Conservation (phyloP, 1,284 basidiomycete species). For the Cryptococcus sp. region DNA sequence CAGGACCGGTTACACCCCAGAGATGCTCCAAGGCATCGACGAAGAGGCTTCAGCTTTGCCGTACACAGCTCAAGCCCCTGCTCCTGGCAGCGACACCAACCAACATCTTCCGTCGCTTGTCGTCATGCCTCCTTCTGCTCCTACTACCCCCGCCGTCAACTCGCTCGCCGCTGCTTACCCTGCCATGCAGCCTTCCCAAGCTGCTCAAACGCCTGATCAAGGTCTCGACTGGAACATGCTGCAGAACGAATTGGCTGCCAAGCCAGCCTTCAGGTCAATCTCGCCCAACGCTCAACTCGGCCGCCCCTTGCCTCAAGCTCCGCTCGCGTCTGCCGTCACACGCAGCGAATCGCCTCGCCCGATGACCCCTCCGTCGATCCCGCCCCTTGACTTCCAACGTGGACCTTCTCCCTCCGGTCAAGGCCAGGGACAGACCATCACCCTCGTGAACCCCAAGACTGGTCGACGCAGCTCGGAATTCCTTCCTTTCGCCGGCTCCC, state of each 20-base stretch:
- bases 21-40: conserved; percentile 9
- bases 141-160: conserved; percentile 31
- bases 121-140: conserved; percentile 35
- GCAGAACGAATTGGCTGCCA: conserved; percentile 30
- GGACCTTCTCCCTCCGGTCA: conserved; percentile 61
- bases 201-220: conserved; percentile 18
- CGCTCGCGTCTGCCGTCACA: not conserved
- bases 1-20: conserved; percentile 8
- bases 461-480: conserved; percentile 22
- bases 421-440: conserved; percentile 14
- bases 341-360: conserved; percentile 10
- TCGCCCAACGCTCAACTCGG: conserved; percentile 40
- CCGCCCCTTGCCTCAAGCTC: not conserved
- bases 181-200: conserved; percentile 21
- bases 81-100: conserved; percentile 20
- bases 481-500: conserved; percentile 17
- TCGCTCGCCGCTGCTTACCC: conserved; percentile 24
- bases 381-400: conserved; percentile 57
- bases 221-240: conserved; percentile 44
- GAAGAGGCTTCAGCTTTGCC: conserved; percentile 10
- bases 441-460: conserved; percentile 21
- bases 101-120: conserved; percentile 32
- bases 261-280: conserved; percentile 48
- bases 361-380: conserved; percentile 26
- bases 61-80: conserved; percentile 20